A percentile compares a stretch with the other conserved stretches of the same genome.
These are phyloP conservation scores for Candida sp. DNA, from an alignment of 1,139 yeast genomes.

Conservation along the genomic window DNA sequence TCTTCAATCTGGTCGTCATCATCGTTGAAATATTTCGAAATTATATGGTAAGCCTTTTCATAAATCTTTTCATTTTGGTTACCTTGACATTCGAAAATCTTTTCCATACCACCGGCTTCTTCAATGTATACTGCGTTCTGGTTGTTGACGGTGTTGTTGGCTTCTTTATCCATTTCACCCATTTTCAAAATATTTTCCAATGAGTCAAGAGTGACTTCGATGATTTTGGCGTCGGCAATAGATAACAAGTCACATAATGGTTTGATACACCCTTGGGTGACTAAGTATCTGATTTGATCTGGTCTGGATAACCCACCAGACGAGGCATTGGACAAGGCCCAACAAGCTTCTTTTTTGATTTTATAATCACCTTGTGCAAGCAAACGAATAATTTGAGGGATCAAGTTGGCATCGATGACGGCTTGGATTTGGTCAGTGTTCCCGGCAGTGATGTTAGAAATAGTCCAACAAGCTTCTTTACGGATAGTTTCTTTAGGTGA, in stretches of 20 bases:
- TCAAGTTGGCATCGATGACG: slow-evolving; percentile 89
- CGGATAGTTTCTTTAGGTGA: slow-evolving; percentile 90
- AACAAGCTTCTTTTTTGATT: slow-evolving; percentile 97
- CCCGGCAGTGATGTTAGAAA: slow-evolving; percentile 97
- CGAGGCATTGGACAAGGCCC: slow-evolving; percentile 98
- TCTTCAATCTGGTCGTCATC: slow-evolving; percentile 77
- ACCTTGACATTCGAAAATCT: slow-evolving; percentile 89
- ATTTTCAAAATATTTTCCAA: slow-evolving; percentile 89
- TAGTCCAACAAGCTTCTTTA: slow-evolving; percentile 99
- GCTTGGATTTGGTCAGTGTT: slow-evolving; percentile 95
- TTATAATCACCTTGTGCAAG: slow-evolving; percentile 85
- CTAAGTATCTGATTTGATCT: slow-evolving; percentile 90
- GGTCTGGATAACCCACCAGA: slow-evolving; percentile 93
- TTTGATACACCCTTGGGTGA: slow-evolving; percentile 93
- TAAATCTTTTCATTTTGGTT: slow-evolving; percentile 91
- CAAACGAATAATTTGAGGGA: slow-evolving; percentile 88
- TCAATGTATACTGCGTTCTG: slow-evolving; percentile 90
- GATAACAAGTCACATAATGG: slow-evolving; percentile 92
- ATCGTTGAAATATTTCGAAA: slow-evolving; percentile 86
- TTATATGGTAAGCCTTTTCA: slow-evolving; percentile 84
- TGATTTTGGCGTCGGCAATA: slow-evolving; percentile 86
- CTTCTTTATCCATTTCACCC: slow-evolving; percentile 91
- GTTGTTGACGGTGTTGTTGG: slow-evolving; percentile 64
- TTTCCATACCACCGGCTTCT: slow-evolving; percentile 99
- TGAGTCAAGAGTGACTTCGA: slow-evolving; percentile 94